These are phyloP conservation scores for Rhizopogon vinicolor DNA, from an alignment of 768 basidiomycete species.

Conservation along the genomic window DNA sequence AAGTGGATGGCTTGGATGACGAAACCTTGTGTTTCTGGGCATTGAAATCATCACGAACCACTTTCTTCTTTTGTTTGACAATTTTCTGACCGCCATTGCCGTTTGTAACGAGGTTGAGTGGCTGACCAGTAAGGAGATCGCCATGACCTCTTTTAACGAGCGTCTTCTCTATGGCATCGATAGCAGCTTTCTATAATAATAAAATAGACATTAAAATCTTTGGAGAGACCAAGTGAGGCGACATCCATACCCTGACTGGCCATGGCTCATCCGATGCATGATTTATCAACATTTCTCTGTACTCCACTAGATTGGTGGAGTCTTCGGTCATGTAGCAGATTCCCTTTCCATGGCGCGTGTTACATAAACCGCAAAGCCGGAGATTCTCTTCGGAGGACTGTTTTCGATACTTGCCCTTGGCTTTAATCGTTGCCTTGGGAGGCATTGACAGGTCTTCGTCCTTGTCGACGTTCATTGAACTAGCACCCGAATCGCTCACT, in stretches of 20 bases:
- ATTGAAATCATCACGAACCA: neutral
- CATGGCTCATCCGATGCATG: constrained; percentile 64
- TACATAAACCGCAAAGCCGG: constrained; percentile 59
- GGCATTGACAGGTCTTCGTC: neutral
- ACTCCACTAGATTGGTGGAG: constrained; percentile 65
- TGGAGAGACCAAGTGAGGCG: constrained; percentile 5
- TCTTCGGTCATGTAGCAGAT: constrained; percentile 61
- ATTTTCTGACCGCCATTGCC: constrained; percentile 6
- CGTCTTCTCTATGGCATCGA: constrained; percentile 65
- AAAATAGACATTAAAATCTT: constrained; percentile 1
- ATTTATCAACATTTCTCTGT: constrained; percentile 59
- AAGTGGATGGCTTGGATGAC: constrained; percentile 2
- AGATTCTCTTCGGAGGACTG: constrained; percentile 4
- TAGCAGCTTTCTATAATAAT: constrained; percentile 50
- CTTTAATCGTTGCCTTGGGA: neutral
- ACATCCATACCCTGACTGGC: constrained; percentile 51
- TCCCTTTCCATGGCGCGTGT: constrained; percentile 41
- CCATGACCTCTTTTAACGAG: constrained; percentile 52
- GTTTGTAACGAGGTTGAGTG: constrained; percentile 48
- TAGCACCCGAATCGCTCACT: constrained; percentile 19
- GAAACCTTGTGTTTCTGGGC: neutral
- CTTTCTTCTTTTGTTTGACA: neutral
- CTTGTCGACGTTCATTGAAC: constrained; percentile 13
- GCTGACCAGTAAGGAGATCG: constrained; percentile 57
- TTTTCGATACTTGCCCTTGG: constrained; percentile 3